A percentile compares a stretch with the other conserved stretches of the same genome.
Evolutionary conservation across 306 rosid species (phyloP).

Genomic region (Comarum palustre): DNA sequence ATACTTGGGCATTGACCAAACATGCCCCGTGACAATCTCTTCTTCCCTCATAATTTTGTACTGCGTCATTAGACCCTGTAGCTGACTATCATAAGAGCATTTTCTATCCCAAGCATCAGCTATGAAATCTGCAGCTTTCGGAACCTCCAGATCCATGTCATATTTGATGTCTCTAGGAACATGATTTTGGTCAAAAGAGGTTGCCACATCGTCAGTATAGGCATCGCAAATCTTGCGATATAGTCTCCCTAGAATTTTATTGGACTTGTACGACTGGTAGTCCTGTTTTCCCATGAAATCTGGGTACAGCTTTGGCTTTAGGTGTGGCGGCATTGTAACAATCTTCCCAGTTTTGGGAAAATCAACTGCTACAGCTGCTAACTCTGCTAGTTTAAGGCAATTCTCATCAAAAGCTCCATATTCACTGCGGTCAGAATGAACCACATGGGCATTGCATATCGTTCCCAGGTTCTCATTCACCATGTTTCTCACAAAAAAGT

Average conservation of each 20-base stretch:
- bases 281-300: constrained; percentile 86
- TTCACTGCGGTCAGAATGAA: constrained; percentile 76
- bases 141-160: constrained; percentile 55
- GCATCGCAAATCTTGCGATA: constrained; percentile 58
- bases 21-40: constrained; percentile 79
- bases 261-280: constrained; percentile 62
- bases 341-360: constrained; percentile 78
- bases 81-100: constrained; percentile 68
- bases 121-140: constrained; percentile 56
- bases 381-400: constrained; percentile 63
- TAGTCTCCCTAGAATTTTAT: constrained; percentile 73
- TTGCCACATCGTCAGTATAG: constrained; percentile 45
- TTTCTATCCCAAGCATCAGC: constrained; percentile 64
- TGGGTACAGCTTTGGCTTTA: constrained; percentile 79
- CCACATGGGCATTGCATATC: constrained; percentile 93
- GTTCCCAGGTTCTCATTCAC: constrained; percentile 67
- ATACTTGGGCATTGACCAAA: constrained; percentile 93
- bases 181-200: constrained; percentile 31
- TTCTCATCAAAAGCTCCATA: constrained; percentile 66
- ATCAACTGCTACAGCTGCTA: constrained; percentile 89
- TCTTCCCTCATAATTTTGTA: constrained; percentile 80
- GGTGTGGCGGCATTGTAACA: constrained; percentile 51
- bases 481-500: constrained; percentile 65
- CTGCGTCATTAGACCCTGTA: constrained; percentile 61
- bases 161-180: constrained; percentile 41